Evolutionary conservation across 495 filamentous ascomycete genomes (phyloP).

Genomic region (Trichoderma orchidacearum): DNA sequence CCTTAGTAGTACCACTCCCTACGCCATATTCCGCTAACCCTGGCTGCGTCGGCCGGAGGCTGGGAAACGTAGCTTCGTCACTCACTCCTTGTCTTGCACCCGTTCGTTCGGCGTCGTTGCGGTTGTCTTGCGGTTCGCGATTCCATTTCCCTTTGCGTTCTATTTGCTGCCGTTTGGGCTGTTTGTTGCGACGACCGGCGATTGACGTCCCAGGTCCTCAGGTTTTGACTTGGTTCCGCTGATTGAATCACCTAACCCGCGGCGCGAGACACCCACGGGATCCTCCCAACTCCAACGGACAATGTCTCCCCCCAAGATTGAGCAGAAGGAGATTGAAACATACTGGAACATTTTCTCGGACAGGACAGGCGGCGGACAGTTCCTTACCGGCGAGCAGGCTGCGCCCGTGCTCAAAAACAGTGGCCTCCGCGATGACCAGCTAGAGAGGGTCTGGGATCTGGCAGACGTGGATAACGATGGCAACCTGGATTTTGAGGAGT

Average conservation of each 20-base stretch:
- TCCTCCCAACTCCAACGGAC: conserved; percentile 2
- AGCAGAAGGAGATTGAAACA: conserved; percentile 88
- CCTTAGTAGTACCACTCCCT: too few relatives aligned
- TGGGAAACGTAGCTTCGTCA: neutral
- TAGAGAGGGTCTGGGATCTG: conserved; percentile 94
- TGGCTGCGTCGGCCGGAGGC: too few relatives aligned
- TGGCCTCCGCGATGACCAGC: conserved; percentile 81
- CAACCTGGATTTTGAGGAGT: conserved; percentile 96
- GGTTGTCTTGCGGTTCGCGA: neutral
- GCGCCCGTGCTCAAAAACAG: conserved; percentile 93
- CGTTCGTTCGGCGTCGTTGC: neutral
- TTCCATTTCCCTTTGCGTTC: neutral
- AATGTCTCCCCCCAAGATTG: conserved; percentile 75
- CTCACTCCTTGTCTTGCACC: neutral
- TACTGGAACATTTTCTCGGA: conserved; percentile 99
- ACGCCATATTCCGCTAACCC: too few relatives aligned
- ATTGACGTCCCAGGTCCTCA: neutral
- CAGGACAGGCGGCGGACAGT: conserved; percentile 66
- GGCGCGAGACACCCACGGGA: too few relatives aligned
- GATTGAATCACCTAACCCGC: too few relatives aligned
- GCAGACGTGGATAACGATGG: conserved; percentile 95
- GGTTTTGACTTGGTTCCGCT: neutral
- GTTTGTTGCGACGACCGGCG: neutral
- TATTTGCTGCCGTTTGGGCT: too few relatives aligned
- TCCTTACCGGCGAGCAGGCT: conserved; percentile 80